Base-by-base conservation (phyloP, 2,329 filamentous ascomycete species). In the Epichloe sibirici region DNA sequence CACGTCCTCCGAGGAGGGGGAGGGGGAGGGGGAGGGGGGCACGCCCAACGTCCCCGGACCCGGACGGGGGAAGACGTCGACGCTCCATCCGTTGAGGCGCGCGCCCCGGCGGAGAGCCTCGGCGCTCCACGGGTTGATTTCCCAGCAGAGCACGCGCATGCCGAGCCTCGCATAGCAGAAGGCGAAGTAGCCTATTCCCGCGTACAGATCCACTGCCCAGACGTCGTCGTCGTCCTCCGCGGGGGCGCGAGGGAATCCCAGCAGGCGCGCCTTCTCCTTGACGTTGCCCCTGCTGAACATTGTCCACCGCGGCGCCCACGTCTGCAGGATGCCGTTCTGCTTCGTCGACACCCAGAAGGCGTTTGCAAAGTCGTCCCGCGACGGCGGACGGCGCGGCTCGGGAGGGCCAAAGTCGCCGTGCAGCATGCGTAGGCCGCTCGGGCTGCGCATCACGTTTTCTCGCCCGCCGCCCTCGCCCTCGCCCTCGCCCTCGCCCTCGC, bases 221-320 rank as follows among this genome's bases (percentile, higher is more conserved):
- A 54, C 51, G 2, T 61, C 58, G 8, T 65, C 38, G 23, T 3
- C n/a, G 6, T 9, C 31, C n/a, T 11, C 11, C 6, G 17, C 7
- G n/a, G 11, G 3, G 35, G 38, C 47, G 52, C 5, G 9, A 21
- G 54, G 37, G 58, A 82, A 82, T 0, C 62, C 65, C 4, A 95
- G 68, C 1, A 96, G 69, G 12, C 91, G 75, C 0, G 86, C 82
- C 65, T 96, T 97, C 69, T 97, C 91, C 49, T 83, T 86, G 54
- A 96, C 74, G 66, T 96, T 97, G 3, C 91, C 90, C 1, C 90
- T 79, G 56, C 85, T 90, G 66, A 97, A 97, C 90, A 96, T 96
- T 28, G 90, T 95, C 75, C 89, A 90, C 1, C 83, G 70, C 13
- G 91, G 91, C 1, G 90, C 86, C 90, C 90, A 97, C 2, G 78